Conservation (phyloP, 495 filamentous ascomycete genomes). For the Xylaria intraflava region DNA sequence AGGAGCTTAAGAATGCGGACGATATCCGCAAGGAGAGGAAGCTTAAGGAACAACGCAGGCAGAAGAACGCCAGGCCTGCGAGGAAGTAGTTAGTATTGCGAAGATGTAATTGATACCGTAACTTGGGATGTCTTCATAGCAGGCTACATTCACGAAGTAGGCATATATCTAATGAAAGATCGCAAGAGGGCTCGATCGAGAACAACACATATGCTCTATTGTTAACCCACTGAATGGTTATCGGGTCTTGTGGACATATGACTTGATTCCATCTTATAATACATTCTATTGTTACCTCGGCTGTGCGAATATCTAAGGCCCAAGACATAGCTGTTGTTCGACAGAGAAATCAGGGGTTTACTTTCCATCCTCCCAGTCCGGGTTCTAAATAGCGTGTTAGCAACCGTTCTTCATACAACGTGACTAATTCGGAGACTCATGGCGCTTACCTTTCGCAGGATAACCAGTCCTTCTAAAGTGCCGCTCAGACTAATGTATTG, state of each 20-base stretch:
- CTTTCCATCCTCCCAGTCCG: slow-evolving; percentile 42
- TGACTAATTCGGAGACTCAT: background rate
- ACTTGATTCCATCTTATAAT: slow-evolving; percentile 7
- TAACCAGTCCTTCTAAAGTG: slow-evolving; percentile 90
- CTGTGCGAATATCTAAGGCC: background rate
- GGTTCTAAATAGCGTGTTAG: slow-evolving; percentile 34
- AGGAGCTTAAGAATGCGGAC: slow-evolving; percentile 71
- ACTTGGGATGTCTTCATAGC: background rate
- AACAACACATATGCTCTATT: slow-evolving; percentile 2
- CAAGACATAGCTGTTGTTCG: background rate
- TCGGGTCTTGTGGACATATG: background rate
- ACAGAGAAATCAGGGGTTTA: slow-evolving; percentile 10
- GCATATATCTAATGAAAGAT: background rate
- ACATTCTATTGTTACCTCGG: background rate
- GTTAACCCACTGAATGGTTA: background rate
- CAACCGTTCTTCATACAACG: background rate
- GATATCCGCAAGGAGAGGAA: slow-evolving; percentile 79
- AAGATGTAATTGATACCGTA: background rate
- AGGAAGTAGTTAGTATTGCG: slow-evolving; percentile 44
- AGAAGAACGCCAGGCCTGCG: slow-evolving; percentile 85
- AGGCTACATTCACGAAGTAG: background rate
- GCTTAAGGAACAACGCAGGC: slow-evolving; percentile 63
- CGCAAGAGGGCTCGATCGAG: background rate
- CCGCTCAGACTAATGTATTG: slow-evolving; percentile 87
- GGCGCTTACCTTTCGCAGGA: slow-evolving; percentile 79